These are phyloP conservation scores for Leccinum fibrillosum DNA, from an alignment of 768 basidiomycete species.

Conservation along the genomic window DNA sequence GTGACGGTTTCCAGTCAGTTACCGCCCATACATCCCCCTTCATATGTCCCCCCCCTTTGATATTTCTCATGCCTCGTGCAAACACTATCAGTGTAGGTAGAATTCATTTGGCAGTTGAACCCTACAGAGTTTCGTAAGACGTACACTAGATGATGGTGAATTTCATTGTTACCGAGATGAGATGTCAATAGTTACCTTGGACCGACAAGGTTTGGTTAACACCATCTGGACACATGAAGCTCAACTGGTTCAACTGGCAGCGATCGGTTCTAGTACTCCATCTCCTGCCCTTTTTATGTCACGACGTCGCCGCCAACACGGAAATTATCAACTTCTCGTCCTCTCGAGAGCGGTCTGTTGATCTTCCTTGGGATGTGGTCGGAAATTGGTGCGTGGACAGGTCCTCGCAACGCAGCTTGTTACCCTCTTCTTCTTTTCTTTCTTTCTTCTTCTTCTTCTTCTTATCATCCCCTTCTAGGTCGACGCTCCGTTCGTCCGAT, in stretches of 20 bases:
- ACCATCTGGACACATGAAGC: slow-evolving; percentile 12
- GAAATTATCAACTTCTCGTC: slow-evolving; percentile 61
- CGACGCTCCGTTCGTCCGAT: slow-evolving; percentile 31
- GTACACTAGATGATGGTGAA: slow-evolving; percentile 8
- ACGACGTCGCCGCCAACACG: slow-evolving; percentile 48
- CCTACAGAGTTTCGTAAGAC: slow-evolving; percentile 3
- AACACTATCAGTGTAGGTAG: not conserved
- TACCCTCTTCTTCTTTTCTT: not conserved
- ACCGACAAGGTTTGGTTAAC: not conserved
- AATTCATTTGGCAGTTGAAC: slow-evolving; percentile 8
- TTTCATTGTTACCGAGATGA: slow-evolving; percentile 15
- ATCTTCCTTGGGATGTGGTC: slow-evolving; percentile 17
- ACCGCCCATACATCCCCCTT: slow-evolving; percentile 4
- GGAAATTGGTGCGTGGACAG: slow-evolving; percentile 28
- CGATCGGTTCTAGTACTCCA: slow-evolving; percentile 10
- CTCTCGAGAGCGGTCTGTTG: slow-evolving; percentile 17
- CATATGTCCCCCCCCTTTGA: slow-evolving; percentile 1
- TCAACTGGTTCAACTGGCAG: slow-evolving; percentile 2
- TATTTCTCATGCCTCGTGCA: slow-evolving; percentile 11
- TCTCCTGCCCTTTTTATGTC: slow-evolving; percentile 22
- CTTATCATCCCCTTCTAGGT: slow-evolving; percentile 32
- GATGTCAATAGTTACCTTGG: not conserved
- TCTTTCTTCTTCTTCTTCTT: not conserved
- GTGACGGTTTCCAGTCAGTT: slow-evolving; percentile 19
- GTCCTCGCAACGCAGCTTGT: not conserved